Base-by-base conservation (phyloP, 2,329 filamentous ascomycete genomes). In the Xylaria sp. region DNA sequence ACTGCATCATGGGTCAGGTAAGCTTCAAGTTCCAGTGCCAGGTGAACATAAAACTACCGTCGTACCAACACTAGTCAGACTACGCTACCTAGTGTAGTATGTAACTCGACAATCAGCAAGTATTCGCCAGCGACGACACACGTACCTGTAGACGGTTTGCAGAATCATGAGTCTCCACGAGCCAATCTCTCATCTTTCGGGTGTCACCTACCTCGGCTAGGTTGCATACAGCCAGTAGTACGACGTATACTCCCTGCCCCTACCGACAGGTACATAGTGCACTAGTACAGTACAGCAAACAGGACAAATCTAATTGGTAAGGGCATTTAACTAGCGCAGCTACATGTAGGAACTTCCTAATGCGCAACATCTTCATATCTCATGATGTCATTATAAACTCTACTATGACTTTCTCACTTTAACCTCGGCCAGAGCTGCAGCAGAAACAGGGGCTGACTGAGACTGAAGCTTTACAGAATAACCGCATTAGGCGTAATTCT, bases 361-460 rank as follows among this genome's bases (percentile, higher is more conserved):
- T 10, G 55, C 20, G 55, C 55, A 28, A 41, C 20, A 23, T 23
- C 9, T 8, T 39, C n/a, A n/a, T n/a, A 41, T 43, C 5, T 15
- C 9, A 64, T 64, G 62, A 64, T 58, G 62, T 64, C 62, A 64
- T 57, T 9, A 20, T 31, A 49, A 57, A 41, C 36, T 7, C 33
- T 48, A 36, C 51, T 25, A 51, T 25, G 25, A 10, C 43, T 13
- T 49, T 64, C 46, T 57, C 55, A 15, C 36, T 28, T 28, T 43
- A 43, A 15, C 33, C 20, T 57, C 55, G 15, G 55, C 12, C 5
- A 54, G 13, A 57, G 41, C 43, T 28, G 49, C 23, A n/a, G 31
- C 7, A 55, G 48, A 56, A 18, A 25, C 28, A 28, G 28, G 25
- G 23, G 8, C 60, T 56, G 36, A 9, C 46, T 43, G 36, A 4